Evolutionary conservation across 768 basidiomycete genomes (phyloP), one percentile per base, ranked within the genome.

Genomic region (Mycena indigotica): DNA sequence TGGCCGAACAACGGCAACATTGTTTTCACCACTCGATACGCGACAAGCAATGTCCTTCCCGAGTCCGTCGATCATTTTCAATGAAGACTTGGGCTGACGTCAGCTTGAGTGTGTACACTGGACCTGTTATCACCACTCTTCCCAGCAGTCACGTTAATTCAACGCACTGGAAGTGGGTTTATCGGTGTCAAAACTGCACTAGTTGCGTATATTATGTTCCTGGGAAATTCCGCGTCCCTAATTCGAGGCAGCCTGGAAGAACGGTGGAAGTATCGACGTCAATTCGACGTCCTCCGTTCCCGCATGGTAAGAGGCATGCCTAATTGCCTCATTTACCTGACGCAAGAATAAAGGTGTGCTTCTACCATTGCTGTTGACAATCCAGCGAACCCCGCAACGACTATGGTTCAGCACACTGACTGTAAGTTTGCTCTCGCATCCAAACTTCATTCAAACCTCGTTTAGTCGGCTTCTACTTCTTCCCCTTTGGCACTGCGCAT

Each of bases 81-180:
- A 5, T 0, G 16, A 44, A 2, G 28, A 21, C 28, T 15, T 24
- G 19, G 45, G 32, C 16, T 60, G 35, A 41, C 16, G n/a, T 29
- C 19, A 10, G 28, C 38, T 25, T 16, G 25, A 50, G n/a, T 15
- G 29, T 28, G 30, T n/a, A 6, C 13, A 17, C 30, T 15, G 32
- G 29, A 38, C 30, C 38, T 45, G 40, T 75, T 16, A 69, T 87
- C 46, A 86, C 84, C 1, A 77, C 77, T 41, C 70, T 85, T 12
- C 78, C 80, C 4, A 73, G 75, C 6, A 77, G 80, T 16, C 75
- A 70, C 53, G 77, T 85, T 24, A 85, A 85, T 61, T 67, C 82
- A 0, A 86, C 84, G 1, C 82, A 85, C 61, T 86, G 84, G 84
- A 85, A 84, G 60, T 86, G 83, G 80, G 83, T 86, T 3, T 87